Percentiles rank a stretch among this genome's conserved stretches.
Evolutionary conservation across 2,329 filamentous ascomycete genomes (phyloP).

Genomic region (Nemania abortiva): DNA sequence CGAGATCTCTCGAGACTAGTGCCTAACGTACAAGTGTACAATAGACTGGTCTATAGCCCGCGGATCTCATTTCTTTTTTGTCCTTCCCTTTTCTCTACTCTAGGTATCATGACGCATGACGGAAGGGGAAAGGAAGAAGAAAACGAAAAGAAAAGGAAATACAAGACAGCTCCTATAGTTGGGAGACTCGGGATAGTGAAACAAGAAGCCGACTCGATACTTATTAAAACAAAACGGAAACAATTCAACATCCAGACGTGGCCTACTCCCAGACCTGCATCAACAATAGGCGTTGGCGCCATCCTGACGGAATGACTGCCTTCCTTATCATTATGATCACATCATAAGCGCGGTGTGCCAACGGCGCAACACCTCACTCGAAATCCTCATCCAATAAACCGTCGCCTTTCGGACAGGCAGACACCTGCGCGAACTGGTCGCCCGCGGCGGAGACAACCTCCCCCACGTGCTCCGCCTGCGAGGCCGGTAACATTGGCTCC

Average conservation of each 20-base stretch:
- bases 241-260: too few species aligned
- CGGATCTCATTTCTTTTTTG: neutral
- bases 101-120: neutral
- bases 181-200: too few species aligned
- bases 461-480: slow-evolving; percentile 18
- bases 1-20: neutral
- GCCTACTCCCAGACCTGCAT: too few species aligned
- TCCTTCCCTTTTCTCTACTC: neutral
- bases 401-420: slow-evolving; percentile 21
- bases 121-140: too few species aligned
- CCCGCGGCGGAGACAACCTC: slow-evolving; percentile 36
- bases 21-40: neutral
- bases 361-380: neutral
- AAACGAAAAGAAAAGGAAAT: neutral
- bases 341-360: too few species aligned
- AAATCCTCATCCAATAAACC: slow-evolving; percentile 42
- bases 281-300: too few species aligned
- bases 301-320: too few species aligned
- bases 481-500: neutral
- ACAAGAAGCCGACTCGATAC: too few species aligned
- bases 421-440: slow-evolving; percentile 35
- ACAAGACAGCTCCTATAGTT: neutral
- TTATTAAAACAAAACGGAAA: too few species aligned
- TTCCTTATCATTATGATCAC: too few species aligned
- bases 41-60: neutral